Evolutionary conservation across 192 early-diverging fungal genomes (phyloP).

Genomic region (Gaertneriomyces sp.): DNA sequence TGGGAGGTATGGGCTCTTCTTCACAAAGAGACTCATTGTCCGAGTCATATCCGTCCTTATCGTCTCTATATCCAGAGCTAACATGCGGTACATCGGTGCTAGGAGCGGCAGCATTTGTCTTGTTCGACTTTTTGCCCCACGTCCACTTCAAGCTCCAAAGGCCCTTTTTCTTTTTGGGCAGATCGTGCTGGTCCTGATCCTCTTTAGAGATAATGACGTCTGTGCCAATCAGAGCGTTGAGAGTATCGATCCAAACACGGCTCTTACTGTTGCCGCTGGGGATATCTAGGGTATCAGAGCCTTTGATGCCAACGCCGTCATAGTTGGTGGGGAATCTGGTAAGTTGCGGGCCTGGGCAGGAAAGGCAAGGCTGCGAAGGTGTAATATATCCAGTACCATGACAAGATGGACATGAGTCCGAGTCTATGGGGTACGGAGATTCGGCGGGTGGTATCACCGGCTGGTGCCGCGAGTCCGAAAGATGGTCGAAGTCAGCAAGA

Average conservation of each 20-base stretch:
- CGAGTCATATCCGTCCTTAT: no score
- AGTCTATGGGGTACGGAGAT: no score
- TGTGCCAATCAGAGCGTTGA: not conserved
- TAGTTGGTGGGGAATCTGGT: slow-evolving; percentile 21
- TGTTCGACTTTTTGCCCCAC: slow-evolving; percentile 1
- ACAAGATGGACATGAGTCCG: slow-evolving; percentile 16
- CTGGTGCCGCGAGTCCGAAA: no score
- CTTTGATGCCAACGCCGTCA: slow-evolving; percentile 21
- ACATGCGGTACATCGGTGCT: not conserved
- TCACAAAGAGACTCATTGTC: no score
- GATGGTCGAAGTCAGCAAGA: no score
- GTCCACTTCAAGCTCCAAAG: not conserved
- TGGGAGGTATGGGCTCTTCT: not conserved
- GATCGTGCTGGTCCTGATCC: not conserved
- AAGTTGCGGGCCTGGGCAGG: slow-evolving; percentile 18
- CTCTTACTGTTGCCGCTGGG: not conserved
- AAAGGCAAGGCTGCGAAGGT: slow-evolving; percentile 12
- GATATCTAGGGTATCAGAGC: not conserved
- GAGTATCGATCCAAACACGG: not conserved
- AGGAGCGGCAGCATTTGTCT: slow-evolving; percentile 1
- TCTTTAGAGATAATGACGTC: not conserved
- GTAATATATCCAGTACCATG: slow-evolving; percentile 14
- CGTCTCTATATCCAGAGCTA: no score
- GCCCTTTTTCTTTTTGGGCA: not conserved
- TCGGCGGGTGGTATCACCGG: no score